phyloP scores from a whole-genome alignment of 2,329 filamentous ascomycete genomes.

The Trichoderma koningiopsis region DNA sequence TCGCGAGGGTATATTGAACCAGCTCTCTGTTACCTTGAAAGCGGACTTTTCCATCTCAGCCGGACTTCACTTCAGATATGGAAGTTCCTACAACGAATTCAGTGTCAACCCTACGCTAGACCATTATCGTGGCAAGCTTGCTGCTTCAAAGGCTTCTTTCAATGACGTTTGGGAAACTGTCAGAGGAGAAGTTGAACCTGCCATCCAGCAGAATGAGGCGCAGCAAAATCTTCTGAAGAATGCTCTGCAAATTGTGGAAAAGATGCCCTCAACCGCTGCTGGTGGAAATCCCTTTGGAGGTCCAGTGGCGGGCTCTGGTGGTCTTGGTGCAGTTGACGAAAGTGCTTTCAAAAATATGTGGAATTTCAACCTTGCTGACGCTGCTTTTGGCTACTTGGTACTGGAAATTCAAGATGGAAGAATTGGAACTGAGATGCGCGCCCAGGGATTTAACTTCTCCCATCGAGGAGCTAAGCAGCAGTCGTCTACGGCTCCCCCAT shows the following conservation, averaged over 20 bases:
- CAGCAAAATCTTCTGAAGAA: conserved; percentile 92
- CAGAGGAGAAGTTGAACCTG: conserved; percentile 91
- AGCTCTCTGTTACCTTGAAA: conserved; percentile 95
- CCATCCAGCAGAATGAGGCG: conserved; percentile 88
- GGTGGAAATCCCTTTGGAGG: conserved; percentile 97
- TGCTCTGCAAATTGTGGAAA: conserved; percentile 89
- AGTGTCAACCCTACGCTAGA: conserved; percentile 97
- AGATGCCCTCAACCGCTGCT: conserved; percentile 94
- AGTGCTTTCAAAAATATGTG: conserved; percentile 99
- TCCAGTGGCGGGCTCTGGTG: conserved; percentile 69
- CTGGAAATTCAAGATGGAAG: conserved; percentile 93
- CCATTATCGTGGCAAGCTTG: conserved; percentile 97
- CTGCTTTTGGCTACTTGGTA: conserved; percentile 94
- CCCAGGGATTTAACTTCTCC: conserved; percentile 98
- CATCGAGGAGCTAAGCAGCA: conserved; percentile 86
- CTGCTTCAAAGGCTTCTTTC: conserved; percentile 96
- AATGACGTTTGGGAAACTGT: conserved; percentile 99
- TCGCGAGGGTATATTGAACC: conserved; percentile 93
- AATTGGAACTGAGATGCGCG: conserved; percentile 97
- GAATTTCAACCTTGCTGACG: conserved; percentile 99
- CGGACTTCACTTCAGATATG: conserved; percentile 96
- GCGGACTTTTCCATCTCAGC: conserved; percentile 98
- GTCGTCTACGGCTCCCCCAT: conserved; percentile 40
- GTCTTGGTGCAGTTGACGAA: conserved; percentile 90
- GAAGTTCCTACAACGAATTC: conserved; percentile 99